phyloP scores from a whole-genome alignment of 129 eudicot genomes.

The Lactuca saligna region DNA sequence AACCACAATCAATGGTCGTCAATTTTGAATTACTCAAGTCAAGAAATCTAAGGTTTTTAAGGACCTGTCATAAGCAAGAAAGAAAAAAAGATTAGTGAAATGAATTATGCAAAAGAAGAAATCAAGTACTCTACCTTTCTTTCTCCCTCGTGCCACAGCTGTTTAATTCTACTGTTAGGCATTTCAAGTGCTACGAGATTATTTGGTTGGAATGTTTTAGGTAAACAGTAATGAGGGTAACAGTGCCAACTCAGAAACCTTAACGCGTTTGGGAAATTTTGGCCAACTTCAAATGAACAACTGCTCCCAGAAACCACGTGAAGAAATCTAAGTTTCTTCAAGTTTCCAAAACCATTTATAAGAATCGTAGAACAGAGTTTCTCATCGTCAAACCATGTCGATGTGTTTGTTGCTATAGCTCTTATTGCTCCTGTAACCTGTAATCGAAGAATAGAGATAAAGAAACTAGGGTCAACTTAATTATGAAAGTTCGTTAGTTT shows the following conservation, averaged over 20 bases:
- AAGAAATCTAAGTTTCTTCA: conserved; percentile 19
- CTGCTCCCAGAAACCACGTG: not conserved
- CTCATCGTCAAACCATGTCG: no score
- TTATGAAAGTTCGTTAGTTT: not conserved
- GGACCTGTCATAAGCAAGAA: not conserved
- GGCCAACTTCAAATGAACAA: not conserved
- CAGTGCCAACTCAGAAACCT: conserved; percentile 16
- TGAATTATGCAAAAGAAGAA: not conserved
- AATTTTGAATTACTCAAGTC: conserved; percentile 1
- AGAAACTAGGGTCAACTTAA: not conserved
- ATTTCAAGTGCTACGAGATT: conserved; percentile 30
- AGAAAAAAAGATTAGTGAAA: not conserved
- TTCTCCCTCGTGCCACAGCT: conserved; percentile 16
- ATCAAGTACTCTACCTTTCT: conserved; percentile 10
- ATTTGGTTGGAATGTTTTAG: not conserved
- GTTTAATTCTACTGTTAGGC: conserved; percentile 2
- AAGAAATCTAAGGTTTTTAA: conserved; percentile 17
- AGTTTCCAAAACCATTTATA: conserved; percentile 1
- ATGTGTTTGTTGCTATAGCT: not conserved
- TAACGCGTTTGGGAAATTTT: conserved; percentile 1
- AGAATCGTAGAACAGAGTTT: no score
- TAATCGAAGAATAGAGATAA: not conserved
- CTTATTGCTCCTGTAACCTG: conserved; percentile 16
- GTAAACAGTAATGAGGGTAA: conserved; percentile 5
- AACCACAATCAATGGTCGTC: conserved; percentile 12